Base-by-base conservation (phyloP, 2,329 filamentous ascomycete genomes). In the Stemphylium lycopersici region DNA sequence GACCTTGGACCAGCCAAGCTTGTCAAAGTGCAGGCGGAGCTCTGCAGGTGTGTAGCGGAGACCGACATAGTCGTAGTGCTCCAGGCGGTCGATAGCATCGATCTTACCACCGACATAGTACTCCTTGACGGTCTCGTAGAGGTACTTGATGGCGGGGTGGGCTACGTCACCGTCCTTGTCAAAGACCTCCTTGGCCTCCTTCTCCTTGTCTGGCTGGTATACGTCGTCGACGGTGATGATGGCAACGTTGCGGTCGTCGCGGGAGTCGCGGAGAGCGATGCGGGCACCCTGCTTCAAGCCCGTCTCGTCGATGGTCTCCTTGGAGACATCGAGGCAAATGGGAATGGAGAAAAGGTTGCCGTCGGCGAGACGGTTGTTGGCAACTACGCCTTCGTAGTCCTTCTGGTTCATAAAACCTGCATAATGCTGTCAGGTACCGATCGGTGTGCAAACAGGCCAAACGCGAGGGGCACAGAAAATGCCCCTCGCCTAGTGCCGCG, bases 51-150 rank as follows among this genome's bases (percentile, higher is more conserved):
- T 83, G 91, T 90, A 98, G 82, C 95, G 88, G 55, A 98, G 86
- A 72, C 90, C 95, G 67, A 98, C 91, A 81, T 98, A 98, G 82
- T 99, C 95, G 82, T 99, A 99, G 84, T 99, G 95, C 81, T 96
- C 92, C 58, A 96, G 85, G 67, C 91, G 90, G 84, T 93, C 93
- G 76, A 99, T 88, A 59, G 95, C 95, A 76, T 98, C 91, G 62
- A 99, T 81, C 86, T 96, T 97, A 76, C 95, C 95, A 74, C 95
- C 95, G 59, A 99, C 85, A 78, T 98, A 98, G 78, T 88, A 96
- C 57, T 96, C 92, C 70, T 90, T 83, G 59, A 90, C 88, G 33
- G 87, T 88, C 71, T 87, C 84, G 81, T 89, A 88, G 59, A 99
- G 87, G 81, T 96, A 95, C 79, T 90, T 91, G 77, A 98, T 85